phyloP scores from a whole-genome alignment of 495 filamentous ascomycete genomes.

The Talaromyces thailandensis region DNA sequence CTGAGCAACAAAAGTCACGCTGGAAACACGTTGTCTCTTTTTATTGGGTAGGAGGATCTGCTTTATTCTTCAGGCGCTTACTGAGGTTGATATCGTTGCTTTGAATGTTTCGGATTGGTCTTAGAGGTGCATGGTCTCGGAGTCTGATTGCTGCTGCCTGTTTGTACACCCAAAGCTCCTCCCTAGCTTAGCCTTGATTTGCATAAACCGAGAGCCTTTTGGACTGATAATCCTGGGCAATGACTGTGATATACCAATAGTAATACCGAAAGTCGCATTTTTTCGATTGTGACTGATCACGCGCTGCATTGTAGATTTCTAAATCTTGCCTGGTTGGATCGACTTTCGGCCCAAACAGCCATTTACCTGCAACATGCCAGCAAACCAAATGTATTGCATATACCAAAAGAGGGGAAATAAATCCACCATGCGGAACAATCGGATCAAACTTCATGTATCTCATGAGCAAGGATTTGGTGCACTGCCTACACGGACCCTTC shows the following conservation, averaged over 20 bases:
- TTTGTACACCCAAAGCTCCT: background rate
- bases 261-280: background rate
- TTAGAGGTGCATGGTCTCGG: background rate
- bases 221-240: background rate
- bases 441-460: background rate
- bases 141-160: background rate
- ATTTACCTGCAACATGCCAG: background rate
- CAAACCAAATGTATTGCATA: background rate
- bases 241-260: background rate
- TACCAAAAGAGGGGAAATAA: background rate
- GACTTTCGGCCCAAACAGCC: background rate
- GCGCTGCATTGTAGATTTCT: background rate
- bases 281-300: background rate
- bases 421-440: background rate
- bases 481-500: background rate
- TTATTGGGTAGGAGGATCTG: background rate
- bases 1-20: background rate
- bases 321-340: background rate
- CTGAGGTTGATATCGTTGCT: background rate
- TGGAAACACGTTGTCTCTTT: background rate
- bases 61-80: background rate
- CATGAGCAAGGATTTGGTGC: background rate
- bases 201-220: background rate
- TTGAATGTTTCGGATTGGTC: background rate
- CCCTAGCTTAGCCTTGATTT: background rate